Percentiles rank a stretch among this genome's conserved stretches.
These are phyloP conservation scores for Ascodesmis nigricans DNA, from an alignment of 495 filamentous ascomycete species.

Conservation along the genomic window DNA sequence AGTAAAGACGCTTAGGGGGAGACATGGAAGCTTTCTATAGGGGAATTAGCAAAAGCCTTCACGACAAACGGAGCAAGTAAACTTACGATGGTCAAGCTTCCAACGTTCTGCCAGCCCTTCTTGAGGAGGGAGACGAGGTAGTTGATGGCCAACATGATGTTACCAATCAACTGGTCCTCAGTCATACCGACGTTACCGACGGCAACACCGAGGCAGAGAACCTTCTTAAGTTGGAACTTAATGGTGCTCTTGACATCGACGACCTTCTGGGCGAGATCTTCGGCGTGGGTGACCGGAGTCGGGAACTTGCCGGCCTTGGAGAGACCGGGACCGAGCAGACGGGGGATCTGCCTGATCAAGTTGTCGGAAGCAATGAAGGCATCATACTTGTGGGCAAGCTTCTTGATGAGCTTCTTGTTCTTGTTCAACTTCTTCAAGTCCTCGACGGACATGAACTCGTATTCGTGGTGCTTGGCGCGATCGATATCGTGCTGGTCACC, in stretches of 20 bases:
- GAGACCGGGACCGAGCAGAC: constrained; percentile 94
- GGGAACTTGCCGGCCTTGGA: constrained; percentile 99
- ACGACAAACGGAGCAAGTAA: background rate
- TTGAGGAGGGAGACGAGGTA: constrained; percentile 96
- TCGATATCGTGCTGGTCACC: constrained; percentile 99
- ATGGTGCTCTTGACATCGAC: constrained; percentile 98
- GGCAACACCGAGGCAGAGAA: constrained; percentile 96
- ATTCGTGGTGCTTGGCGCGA: constrained; percentile 90
- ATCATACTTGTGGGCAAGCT: constrained; percentile 99
- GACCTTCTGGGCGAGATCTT: constrained; percentile 82
- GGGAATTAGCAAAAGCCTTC: constrained; percentile 6
- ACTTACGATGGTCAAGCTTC: constrained; percentile 65
- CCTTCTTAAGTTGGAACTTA: constrained; percentile 99
- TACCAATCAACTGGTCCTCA: constrained; percentile 82
- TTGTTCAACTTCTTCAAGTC: constrained; percentile 99
- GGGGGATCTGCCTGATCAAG: constrained; percentile 97
- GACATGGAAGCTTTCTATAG: constrained; percentile 82
- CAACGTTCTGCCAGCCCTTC: constrained; percentile 99
- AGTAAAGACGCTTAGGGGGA: constrained; percentile 90
- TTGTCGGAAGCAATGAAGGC: constrained; percentile 90
- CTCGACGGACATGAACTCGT: constrained; percentile 92
- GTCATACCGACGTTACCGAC: constrained; percentile 96
- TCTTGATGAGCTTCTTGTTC: constrained; percentile 99
- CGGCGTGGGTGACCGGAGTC: constrained; percentile 82
- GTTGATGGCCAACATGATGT: constrained; percentile 96